These are phyloP conservation scores for Pterocarpus macrocarpus DNA, from an alignment of 306 rosid genomes.

Conservation along the genomic window DNA sequence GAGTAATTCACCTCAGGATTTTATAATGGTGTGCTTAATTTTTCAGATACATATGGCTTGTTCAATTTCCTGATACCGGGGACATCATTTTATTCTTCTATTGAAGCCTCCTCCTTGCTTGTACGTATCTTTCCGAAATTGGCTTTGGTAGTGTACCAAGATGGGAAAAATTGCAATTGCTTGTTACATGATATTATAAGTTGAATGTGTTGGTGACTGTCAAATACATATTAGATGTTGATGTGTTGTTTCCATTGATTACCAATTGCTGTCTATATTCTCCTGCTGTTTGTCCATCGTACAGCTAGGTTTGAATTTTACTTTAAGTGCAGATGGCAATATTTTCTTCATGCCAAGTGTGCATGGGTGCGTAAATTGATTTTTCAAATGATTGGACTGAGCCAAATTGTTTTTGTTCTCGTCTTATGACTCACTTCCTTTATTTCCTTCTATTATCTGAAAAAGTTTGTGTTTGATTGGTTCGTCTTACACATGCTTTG, in stretches of 20 bases:
- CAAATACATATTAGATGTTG: slow-evolving; percentile 26
- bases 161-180: slow-evolving; percentile 32
- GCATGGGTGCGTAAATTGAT: not conserved
- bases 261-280: not conserved
- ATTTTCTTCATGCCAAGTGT: not conserved
- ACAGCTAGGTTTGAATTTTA: slow-evolving; percentile 8
- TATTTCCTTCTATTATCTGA: slow-evolving; percentile 17
- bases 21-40: slow-evolving; percentile 41
- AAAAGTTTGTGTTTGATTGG: slow-evolving; percentile 15
- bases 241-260: not conserved
- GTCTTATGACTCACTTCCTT: slow-evolving; percentile 6
- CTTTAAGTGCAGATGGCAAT: not conserved
- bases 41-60: slow-evolving; percentile 88
- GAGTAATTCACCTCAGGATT: slow-evolving; percentile 30
- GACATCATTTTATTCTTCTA: slow-evolving; percentile 78
- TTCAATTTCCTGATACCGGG: slow-evolving; percentile 91
- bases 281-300: not conserved
- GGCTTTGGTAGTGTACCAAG: slow-evolving; percentile 32
- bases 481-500: slow-evolving; percentile 7
- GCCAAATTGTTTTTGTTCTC: not conserved
- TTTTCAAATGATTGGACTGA: slow-evolving; percentile 7
- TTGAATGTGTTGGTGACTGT: slow-evolving; percentile 15
- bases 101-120: slow-evolving; percentile 82
- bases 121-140: slow-evolving; percentile 67
- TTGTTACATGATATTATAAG: slow-evolving; percentile 25